Evolutionary conservation across 2,329 filamentous ascomycete genomes (phyloP), one percentile per base, ranked within the genome.

Genomic region (Thelonectria blattea): DNA sequence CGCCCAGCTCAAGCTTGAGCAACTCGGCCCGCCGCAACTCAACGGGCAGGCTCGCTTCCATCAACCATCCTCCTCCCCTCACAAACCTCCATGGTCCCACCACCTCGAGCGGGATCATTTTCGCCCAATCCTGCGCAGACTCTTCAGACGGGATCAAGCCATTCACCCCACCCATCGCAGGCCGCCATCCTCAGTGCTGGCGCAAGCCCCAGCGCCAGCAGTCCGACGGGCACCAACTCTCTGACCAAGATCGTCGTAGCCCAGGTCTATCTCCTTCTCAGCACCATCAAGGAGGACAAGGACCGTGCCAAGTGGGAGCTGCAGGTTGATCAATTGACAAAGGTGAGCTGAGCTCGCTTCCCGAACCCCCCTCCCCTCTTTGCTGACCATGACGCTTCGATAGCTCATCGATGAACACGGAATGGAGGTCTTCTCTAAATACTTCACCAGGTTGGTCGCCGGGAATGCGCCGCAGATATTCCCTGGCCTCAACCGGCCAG

Each of bases 351-450:
- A 34, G 34, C 15, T 14, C 34, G 51, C 46, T 48, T 43, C 5
- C 43, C 18, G 30, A 20, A 30, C 45, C 24, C 32, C 48, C 41
- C 24, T 48, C 42, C 22, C 41, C 20, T 17, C 17, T 43, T 56
- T 60, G 50, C 65, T 74, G 51, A 75, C 63, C n/a, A 43, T 32
- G 15, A 30, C 48, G 45, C 41, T 22, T 11, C 49, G 42, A 48
- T 58, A 97, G 91, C 88, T 98, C 76, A 90, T 98, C 81, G 90
- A 97, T 87, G 93, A 94, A 73, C 90, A 96, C 93, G 93, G 93
- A 75, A 99, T 99, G 94, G 96, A 99, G 84, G 93, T 97, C 75
- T 97, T 93, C 77, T 89, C 92, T 62, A 96, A 93, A 82, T 97
- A 95, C 78, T 96, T 99, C 79, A 89, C 92, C 78, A 92, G 94